Evolutionary conservation across 768 basidiomycete genomes (phyloP), one percentile per base, ranked within the genome.

Genomic region (Boletus insuetus): DNA sequence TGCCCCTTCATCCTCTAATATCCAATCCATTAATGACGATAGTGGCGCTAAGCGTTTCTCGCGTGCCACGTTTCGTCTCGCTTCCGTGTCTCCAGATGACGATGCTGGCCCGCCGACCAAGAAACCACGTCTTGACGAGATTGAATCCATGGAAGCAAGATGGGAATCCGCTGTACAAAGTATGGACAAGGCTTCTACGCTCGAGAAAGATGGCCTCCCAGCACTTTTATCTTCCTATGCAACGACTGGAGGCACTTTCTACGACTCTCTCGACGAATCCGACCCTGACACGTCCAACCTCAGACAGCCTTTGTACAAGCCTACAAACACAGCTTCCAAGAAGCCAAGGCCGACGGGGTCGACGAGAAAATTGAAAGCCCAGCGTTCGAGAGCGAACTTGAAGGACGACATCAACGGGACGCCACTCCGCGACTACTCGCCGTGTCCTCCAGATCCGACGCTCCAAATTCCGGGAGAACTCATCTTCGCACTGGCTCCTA

Each of bases 381-480:
- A 53, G 43, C 45, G 55, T 13, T 66, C 68, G 22, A 58, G 26
- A 32, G 59, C 57, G 13, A 67, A 47, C 19, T 39, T 61, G 46
- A 53, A 61, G 26, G 58, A 55, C 55, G 64, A 26, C 20, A 39
- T 22, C 53, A 62, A 11, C 35, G 53, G 1, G 12, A 49, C 17
- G 14, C n/a, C 58, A 44, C 20, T 58, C 1, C 57, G 41, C 4
- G 42, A 31, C 10, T 78, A 72, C 75, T 70, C 72, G 1, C 76
- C 78, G 11, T 79, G 79, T 6, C 74, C 70, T 16, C 69, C 75
- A 3, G 84, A 88, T 58, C 70, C 71, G 4, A 67, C 73, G 0
- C 73, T 87, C 22, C 69, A 78, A 16, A 81, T 89, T 37, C 87
- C 87, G 3, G 89, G 87, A 3, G 89, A 91, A 65, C 68, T 84